Conservation (phyloP, 2,329 filamentous ascomycete genomes). For the Pestalotiopsis sp. region DNA sequence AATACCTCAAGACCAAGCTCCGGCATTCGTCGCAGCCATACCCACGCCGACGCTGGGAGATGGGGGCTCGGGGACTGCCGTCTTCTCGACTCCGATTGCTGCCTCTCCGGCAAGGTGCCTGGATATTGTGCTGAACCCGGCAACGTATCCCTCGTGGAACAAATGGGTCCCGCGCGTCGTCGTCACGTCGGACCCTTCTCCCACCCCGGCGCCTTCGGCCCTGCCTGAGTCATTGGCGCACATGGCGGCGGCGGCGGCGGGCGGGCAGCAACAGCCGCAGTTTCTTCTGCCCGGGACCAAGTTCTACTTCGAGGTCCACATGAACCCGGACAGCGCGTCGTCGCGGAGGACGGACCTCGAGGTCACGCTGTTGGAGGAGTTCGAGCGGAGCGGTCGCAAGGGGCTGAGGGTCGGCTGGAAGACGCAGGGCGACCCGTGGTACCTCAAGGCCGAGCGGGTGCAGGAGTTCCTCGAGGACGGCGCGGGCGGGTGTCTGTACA, state of each 20-base stretch:
- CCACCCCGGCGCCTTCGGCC: conserved; percentile 3
- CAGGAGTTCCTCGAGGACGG: conserved; percentile 40
- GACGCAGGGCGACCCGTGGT: conserved; percentile 31
- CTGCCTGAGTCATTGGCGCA: conserved; percentile 18
- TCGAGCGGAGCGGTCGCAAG: conserved; percentile 26
- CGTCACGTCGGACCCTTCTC: conserved; percentile 15
- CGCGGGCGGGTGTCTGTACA: conserved; percentile 36
- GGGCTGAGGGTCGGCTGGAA: conserved; percentile 43
- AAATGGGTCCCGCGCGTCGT: conserved; percentile 29
- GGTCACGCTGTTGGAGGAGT: conserved; percentile 33
- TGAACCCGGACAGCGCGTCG: conserved; percentile 25
- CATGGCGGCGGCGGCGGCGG: conserved; percentile 11
- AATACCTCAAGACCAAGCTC: conserved; percentile 18
- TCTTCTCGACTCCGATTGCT: conserved; percentile 32
- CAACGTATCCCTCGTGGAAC: conserved; percentile 37
- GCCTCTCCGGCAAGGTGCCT: conserved; percentile 33
- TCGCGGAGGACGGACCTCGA: conserved; percentile 21
- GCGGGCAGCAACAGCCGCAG: conserved; percentile 15
- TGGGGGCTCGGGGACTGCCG: conserved; percentile 28
- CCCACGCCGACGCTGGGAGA: conserved; percentile 31
- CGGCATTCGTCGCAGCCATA: conserved; percentile 20
- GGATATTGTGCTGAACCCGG: conserved; percentile 29
- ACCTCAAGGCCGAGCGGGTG: conserved; percentile 37
- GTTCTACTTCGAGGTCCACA: conserved; percentile 34
- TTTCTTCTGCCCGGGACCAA: conserved; percentile 28